phyloP scores from a whole-genome alignment of 1,284 basidiomycete genomes.

The Cryptococcus sp. region DNA sequence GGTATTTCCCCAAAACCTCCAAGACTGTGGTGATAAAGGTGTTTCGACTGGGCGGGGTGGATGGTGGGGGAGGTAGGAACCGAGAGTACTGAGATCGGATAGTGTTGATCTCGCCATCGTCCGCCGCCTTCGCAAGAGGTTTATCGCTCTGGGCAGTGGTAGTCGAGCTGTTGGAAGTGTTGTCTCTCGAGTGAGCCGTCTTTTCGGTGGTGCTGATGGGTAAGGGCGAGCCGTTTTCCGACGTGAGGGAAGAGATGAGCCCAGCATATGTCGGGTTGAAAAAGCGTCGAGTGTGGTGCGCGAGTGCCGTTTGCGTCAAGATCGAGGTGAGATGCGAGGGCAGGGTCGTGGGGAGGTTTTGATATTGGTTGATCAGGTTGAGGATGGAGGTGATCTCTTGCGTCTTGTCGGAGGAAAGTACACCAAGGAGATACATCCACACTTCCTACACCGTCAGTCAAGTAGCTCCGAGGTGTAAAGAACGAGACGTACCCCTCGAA shows the following conservation, averaged over 20 bases:
- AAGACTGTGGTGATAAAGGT: constrained; percentile 30
- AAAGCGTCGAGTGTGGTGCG: constrained; percentile 42
- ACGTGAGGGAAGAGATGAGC: constrained; percentile 39
- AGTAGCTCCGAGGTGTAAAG: no score
- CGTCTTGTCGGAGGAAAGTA: constrained; percentile 41
- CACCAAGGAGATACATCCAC: constrained; percentile 46
- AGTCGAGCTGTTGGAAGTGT: background rate
- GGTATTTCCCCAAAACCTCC: constrained; percentile 42
- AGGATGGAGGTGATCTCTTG: constrained; percentile 39
- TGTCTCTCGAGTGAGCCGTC: background rate
- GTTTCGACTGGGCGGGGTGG: constrained; percentile 31
- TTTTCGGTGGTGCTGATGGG: background rate
- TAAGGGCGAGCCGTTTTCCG: constrained; percentile 15
- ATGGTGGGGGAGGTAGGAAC: constrained; percentile 36
- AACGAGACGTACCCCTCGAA: constrained; percentile 30
- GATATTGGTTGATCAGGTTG: constrained; percentile 28
- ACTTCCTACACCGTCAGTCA: constrained; percentile 34
- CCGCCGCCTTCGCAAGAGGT: background rate
- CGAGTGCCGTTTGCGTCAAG: constrained; percentile 33
- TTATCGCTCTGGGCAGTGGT: background rate
- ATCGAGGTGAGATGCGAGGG: constrained; percentile 29
- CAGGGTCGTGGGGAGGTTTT: constrained; percentile 22
- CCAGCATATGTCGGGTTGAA: constrained; percentile 42
- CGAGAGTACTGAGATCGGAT: constrained; percentile 25
- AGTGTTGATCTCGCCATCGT: constrained; percentile 8